A percentile compares a stretch with the other conserved stretches of the same genome.
These are phyloP conservation scores for Fusarium zealandicum DNA, from an alignment of 2,329 filamentous ascomycete genomes.

Conservation along the genomic window DNA sequence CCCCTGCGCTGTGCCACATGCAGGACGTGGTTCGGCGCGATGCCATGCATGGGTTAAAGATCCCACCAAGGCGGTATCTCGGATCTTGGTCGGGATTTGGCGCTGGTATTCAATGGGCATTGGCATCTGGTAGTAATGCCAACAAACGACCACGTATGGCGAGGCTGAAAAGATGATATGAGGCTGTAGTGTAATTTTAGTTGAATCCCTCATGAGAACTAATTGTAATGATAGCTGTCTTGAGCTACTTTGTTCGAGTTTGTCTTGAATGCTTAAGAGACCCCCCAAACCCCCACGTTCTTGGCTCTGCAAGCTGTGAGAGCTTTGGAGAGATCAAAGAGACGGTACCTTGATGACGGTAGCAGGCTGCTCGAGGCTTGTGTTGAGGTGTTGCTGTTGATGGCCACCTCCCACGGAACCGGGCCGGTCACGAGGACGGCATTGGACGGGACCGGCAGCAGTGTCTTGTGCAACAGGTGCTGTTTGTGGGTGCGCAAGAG, in stretches of 20 bases:
- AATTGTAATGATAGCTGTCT: constrained; percentile 14
- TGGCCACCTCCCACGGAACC: constrained; percentile 23
- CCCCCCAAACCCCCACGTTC: constrained; percentile 3
- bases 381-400: neutral
- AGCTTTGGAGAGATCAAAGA: neutral
- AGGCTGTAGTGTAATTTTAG: neutral
- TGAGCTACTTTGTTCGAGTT: neutral
- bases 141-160: neutral
- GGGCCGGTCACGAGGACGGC: constrained; percentile 37
- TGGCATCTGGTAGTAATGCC: constrained; percentile 4
- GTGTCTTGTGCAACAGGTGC: neutral
- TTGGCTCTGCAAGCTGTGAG: constrained; percentile 7
- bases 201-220: constrained; percentile 5
- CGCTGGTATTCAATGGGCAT: neutral
- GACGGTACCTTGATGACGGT: neutral
- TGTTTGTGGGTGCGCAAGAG: constrained; percentile 15
- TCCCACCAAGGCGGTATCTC: constrained; percentile 38
- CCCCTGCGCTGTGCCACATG: constrained; percentile 16
- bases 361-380: constrained; percentile 5
- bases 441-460: constrained; percentile 15
- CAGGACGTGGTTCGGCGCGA: constrained; percentile 17
- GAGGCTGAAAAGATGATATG: neutral
- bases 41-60: constrained; percentile 22
- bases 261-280: neutral
- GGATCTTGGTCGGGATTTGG: constrained; percentile 39